Percentiles rank a stretch among this genome's conserved stretches.
Conservation (phyloP, 2,329 filamentous ascomycete genomes). For the Ciborinia camelliae region DNA sequence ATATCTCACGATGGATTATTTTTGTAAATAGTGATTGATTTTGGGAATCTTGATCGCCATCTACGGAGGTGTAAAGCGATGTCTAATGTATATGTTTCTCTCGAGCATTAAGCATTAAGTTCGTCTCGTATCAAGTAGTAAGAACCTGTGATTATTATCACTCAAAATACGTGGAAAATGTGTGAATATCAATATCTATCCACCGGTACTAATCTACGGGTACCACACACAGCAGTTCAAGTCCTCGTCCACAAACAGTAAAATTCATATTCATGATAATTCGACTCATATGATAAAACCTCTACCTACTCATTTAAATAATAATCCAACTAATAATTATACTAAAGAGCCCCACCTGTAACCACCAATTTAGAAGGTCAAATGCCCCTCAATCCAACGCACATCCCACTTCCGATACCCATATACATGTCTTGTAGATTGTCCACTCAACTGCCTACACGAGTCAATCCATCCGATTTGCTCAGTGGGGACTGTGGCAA, state of each 20-base stretch:
- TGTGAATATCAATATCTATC: no score
- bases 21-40: background rate
- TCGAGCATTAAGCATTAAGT: background rate
- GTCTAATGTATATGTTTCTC: background rate
- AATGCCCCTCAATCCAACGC: background rate
- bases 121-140: background rate
- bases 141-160: background rate
- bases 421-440: no score
- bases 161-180: no score
- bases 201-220: no score
- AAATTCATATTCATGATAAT: no score
- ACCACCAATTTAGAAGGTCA: background rate
- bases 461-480: background rate
- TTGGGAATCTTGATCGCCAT: background rate
- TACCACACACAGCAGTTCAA: no score
- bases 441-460: background rate
- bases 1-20: background rate
- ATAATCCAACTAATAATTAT: no score
- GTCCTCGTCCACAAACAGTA: no score
- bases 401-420: slow-evolving; percentile 1
- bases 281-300: no score
- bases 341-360: background rate
- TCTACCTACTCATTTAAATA: no score
- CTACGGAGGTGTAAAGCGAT: background rate
- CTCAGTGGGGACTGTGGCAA: background rate